These are phyloP conservation scores for Pezicula radicicola DNA, from an alignment of 2,329 filamentous ascomycete genomes.

Conservation along the genomic window DNA sequence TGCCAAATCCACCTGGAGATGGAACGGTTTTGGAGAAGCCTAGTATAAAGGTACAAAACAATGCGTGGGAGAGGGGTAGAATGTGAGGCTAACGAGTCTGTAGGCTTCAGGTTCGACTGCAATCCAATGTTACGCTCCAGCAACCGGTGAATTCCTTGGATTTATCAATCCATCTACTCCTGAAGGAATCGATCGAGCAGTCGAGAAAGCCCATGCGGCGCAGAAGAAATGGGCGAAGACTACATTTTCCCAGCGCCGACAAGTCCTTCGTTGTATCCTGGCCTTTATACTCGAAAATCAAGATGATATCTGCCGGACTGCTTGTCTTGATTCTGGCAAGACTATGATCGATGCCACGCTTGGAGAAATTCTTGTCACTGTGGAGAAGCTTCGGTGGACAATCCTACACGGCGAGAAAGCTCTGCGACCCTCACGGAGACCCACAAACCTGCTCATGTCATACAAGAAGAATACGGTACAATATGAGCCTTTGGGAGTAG, in stretches of 20 bases:
- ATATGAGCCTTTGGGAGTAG: conserved; percentile 91
- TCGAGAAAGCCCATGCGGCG: conserved; percentile 70
- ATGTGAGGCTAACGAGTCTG: conserved; percentile 11
- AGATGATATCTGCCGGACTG: conserved; percentile 78
- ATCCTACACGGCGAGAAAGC: conserved; percentile 85
- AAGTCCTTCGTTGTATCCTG: conserved; percentile 77
- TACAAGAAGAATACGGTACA: conserved; percentile 90
- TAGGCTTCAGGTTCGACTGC: conserved; percentile 60
- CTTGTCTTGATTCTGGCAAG: conserved; percentile 92
- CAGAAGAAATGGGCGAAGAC: conserved; percentile 77
- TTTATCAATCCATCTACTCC: conserved; percentile 73
- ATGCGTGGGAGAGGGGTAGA: not conserved
- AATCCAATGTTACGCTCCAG: conserved; percentile 85
- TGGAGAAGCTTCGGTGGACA: conserved; percentile 93
- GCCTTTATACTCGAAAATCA: conserved; percentile 86
- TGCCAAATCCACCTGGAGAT: conserved; percentile 59
- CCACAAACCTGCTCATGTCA: conserved; percentile 89
- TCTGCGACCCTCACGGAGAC: conserved; percentile 66
- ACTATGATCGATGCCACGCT: conserved; percentile 92
- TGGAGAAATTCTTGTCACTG: conserved; percentile 91
- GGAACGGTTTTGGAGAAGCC: conserved; percentile 56
- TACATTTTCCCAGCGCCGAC: conserved; percentile 71
- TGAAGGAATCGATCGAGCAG: conserved; percentile 73
- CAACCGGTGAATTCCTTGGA: conserved; percentile 81
- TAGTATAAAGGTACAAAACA: conserved; percentile 50